Percentiles rank a stretch among this genome's conserved stretches.
These are phyloP conservation scores for Exophiala xenobiotica DNA, from an alignment of 2,329 filamentous ascomycete species.

Conservation along the genomic window DNA sequence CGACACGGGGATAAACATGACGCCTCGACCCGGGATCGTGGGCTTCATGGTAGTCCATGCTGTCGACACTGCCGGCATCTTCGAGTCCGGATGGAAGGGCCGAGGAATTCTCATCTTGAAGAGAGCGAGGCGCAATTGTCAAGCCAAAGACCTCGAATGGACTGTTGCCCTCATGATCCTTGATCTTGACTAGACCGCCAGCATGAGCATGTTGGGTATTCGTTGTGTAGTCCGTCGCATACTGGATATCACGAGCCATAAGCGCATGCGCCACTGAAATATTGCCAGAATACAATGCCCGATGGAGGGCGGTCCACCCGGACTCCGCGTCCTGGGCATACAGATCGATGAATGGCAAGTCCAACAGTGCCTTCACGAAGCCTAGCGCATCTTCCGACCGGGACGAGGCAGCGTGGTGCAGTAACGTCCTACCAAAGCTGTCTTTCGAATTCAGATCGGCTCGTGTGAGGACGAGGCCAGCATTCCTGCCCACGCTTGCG, in stretches of 20 bases:
- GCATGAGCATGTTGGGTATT: constrained; percentile 58
- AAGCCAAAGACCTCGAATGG: constrained; percentile 90
- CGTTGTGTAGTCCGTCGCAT: constrained; percentile 62
- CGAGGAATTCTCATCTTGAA: constrained; percentile 44
- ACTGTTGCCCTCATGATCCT: constrained; percentile 91
- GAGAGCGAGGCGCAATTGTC: constrained; percentile 76
- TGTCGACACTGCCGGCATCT: constrained; percentile 33
- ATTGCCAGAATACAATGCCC: constrained; percentile 87
- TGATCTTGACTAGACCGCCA: constrained; percentile 84
- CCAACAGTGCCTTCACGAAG: constrained; percentile 77
- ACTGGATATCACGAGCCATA: constrained; percentile 71
- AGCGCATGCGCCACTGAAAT: constrained; percentile 80
- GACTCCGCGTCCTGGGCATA: constrained; percentile 86
- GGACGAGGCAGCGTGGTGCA: constrained; percentile 82
- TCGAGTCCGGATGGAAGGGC: constrained; percentile 30
- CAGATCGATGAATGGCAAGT: constrained; percentile 79
- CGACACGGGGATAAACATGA: constrained; percentile 36
- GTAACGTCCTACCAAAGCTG: constrained; percentile 73
- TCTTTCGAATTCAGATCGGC: constrained; percentile 84
- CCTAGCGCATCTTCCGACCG: constrained; percentile 64
- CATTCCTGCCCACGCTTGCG: constrained; percentile 14
- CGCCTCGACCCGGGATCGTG: constrained; percentile 33
- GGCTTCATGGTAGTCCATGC: constrained; percentile 49
- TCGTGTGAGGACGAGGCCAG: constrained; percentile 46
- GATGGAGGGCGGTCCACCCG: constrained; percentile 92